Conservation (phyloP, 1,284 basidiomycete species). For the Sphaerobolus stellatus region DNA sequence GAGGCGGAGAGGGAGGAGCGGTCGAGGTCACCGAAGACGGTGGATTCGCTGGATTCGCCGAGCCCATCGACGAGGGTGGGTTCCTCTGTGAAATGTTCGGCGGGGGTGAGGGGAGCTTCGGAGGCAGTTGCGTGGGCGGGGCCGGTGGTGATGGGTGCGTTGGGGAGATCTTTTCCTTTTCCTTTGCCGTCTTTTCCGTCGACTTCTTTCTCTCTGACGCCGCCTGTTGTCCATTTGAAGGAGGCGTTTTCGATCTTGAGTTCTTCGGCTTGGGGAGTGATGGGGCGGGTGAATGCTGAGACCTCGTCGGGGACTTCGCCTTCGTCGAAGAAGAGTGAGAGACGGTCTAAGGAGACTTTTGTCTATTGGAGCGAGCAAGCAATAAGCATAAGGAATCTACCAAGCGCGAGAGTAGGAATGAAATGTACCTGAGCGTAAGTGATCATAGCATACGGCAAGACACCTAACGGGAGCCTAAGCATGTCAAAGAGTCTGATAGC, state of each 20-base stretch:
- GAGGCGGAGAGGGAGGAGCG: too few species aligned
- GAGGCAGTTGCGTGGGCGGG: too few species aligned
- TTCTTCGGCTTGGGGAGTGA: constrained; percentile 5
- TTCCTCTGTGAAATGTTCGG: not conserved
- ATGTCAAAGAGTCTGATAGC: constrained; percentile 18
- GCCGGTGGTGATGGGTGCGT: too few species aligned
- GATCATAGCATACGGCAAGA: constrained; percentile 7
- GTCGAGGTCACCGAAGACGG: not conserved
- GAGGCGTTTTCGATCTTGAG: constrained; percentile 12
- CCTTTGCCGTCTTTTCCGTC: not conserved
- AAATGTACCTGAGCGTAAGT: constrained; percentile 9
- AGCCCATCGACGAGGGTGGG: not conserved
- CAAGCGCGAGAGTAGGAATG: not conserved
- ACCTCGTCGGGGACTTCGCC: constrained; percentile 15
- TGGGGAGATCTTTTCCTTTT: not conserved
- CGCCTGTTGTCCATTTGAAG: constrained; percentile 14
- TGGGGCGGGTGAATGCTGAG: constrained; percentile 5
- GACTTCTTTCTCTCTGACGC: not conserved
- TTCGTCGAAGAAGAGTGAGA: constrained; percentile 15
- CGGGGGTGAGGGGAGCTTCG: too few species aligned
- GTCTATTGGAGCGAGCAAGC: not conserved
- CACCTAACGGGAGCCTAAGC: constrained; percentile 9
- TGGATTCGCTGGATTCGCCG: not conserved
- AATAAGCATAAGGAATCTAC: not conserved
- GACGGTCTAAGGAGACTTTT: constrained; percentile 13